phyloP scores from a whole-genome alignment of 2,329 filamentous ascomycete species.

The Elsinoe australis region DNA sequence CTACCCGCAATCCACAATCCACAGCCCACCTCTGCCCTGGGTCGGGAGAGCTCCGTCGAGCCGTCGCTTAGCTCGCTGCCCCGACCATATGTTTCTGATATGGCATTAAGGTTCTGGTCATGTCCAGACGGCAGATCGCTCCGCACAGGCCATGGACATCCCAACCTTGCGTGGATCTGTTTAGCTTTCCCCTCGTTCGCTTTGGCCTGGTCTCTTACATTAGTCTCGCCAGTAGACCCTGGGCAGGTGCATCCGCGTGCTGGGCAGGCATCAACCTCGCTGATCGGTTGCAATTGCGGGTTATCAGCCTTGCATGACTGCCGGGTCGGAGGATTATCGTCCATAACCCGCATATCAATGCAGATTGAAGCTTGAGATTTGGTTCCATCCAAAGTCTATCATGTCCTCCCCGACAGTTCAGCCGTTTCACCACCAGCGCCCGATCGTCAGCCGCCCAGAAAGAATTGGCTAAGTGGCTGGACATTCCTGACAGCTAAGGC shows the following conservation, averaged over 20 bases:
- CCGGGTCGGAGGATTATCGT: slow-evolving; percentile 11
- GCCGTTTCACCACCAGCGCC: slow-evolving; percentile 13
- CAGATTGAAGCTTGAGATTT: slow-evolving; percentile 5
- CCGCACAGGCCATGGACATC: not conserved
- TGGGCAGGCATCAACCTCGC: too few species aligned
- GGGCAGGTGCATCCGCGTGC: too few species aligned
- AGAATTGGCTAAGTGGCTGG: slow-evolving; percentile 4
- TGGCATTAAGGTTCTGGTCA: not conserved
- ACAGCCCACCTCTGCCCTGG: not conserved
- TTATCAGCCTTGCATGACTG: not conserved
- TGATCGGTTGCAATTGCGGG: too few species aligned
- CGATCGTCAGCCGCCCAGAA: slow-evolving; percentile 5
- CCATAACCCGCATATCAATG: not conserved
- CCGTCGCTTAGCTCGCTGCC: slow-evolving; percentile 14
- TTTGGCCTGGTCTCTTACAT: too few species aligned
- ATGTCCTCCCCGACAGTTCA: not conserved
- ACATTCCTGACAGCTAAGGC: slow-evolving; percentile 7
- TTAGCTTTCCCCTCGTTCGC: too few species aligned
- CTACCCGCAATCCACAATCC: too few species aligned
- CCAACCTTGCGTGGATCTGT: too few species aligned
- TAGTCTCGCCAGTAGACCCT: too few species aligned
- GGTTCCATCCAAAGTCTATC: slow-evolving; percentile 4
- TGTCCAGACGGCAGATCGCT: not conserved
- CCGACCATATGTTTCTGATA: slow-evolving; percentile 16
- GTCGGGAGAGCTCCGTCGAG: slow-evolving; percentile 8